phyloP scores from a whole-genome alignment of 768 basidiomycete species.

The Lactifluus hygrophoroides region DNA sequence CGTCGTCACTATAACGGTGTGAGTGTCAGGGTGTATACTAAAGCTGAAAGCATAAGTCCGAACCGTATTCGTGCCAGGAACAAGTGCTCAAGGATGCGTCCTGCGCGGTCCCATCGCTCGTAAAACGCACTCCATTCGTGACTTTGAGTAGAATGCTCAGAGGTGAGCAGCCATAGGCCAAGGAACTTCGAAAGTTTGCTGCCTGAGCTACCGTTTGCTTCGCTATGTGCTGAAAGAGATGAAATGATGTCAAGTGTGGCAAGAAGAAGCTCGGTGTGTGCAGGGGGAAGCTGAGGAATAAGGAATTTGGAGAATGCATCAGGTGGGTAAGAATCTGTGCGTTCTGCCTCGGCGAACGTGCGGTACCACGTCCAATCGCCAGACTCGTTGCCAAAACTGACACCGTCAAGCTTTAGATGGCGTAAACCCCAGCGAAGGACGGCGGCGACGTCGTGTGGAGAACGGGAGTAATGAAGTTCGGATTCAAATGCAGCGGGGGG shows the following conservation, averaged over 20 bases:
- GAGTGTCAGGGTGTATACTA: background rate
- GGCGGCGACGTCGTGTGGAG: slow-evolving; percentile 70
- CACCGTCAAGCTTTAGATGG: slow-evolving; percentile 55
- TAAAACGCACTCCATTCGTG: slow-evolving; percentile 65
- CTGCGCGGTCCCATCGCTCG: slow-evolving; percentile 63
- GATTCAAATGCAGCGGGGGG: slow-evolving; percentile 48
- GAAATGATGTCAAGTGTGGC: slow-evolving; percentile 55
- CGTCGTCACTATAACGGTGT: slow-evolving; percentile 47
- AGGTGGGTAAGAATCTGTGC: slow-evolving; percentile 47
- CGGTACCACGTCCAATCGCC: slow-evolving; percentile 54
- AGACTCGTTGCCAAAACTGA: slow-evolving; percentile 47
- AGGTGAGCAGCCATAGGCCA: slow-evolving; percentile 62
- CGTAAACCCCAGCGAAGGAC: slow-evolving; percentile 76
- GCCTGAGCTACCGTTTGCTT: slow-evolving; percentile 64
- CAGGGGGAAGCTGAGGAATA: slow-evolving; percentile 47
- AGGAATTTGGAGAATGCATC: slow-evolving; percentile 56
- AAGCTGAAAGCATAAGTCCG: slow-evolving; percentile 11
- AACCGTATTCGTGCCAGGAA: slow-evolving; percentile 69
- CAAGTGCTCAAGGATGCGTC: slow-evolving; percentile 66
- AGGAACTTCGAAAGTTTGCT: slow-evolving; percentile 69
- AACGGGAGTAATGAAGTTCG: slow-evolving; percentile 55
- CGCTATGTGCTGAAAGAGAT: slow-evolving; percentile 62
- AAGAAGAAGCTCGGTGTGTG: slow-evolving; percentile 51
- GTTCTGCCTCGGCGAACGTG: slow-evolving; percentile 53
- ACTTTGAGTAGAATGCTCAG: slow-evolving; percentile 36